Evolutionary conservation across 495 filamentous ascomycete genomes (phyloP).

Genomic region (Xylona heveae): DNA sequence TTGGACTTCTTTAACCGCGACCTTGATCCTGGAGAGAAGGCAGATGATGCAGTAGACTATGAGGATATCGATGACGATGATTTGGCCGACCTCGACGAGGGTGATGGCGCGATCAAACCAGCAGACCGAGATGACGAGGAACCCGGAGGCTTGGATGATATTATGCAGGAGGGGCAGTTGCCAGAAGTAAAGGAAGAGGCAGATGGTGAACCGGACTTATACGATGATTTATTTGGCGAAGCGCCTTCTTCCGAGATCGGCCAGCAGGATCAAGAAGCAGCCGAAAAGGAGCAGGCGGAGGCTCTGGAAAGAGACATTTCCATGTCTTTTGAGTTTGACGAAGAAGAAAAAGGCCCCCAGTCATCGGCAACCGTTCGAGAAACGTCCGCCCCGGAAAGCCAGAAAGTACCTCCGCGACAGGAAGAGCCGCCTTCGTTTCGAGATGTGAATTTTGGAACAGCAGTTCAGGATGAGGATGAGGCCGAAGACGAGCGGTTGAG

Average conservation of each 20-base stretch:
- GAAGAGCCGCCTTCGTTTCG: constrained; percentile 15
- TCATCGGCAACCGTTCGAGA: constrained; percentile 1
- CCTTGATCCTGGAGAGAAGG: constrained; percentile 47
- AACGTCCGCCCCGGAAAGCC: not conserved
- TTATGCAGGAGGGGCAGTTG: constrained; percentile 3
- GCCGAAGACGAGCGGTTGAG: constrained; percentile 14
- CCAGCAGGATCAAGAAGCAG: constrained; percentile 19
- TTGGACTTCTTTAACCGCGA: constrained; percentile 9
- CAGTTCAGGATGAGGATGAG: constrained; percentile 16
- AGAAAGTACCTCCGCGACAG: constrained; percentile 3
- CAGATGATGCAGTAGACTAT: constrained; percentile 65
- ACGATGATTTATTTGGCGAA: constrained; percentile 25
- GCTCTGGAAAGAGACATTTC: constrained; percentile 3
- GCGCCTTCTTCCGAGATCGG: constrained; percentile 6
- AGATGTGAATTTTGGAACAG: constrained; percentile 11
- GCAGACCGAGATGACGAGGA: constrained; percentile 6
- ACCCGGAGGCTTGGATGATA: constrained; percentile 4
- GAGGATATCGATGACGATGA: constrained; percentile 67
- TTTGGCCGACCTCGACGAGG: constrained; percentile 40
- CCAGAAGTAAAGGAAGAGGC: not conserved
- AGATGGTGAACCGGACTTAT: constrained; percentile 18
- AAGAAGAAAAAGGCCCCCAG: constrained; percentile 2
- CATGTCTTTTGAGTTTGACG: constrained; percentile 3
- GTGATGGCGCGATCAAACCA: not conserved
- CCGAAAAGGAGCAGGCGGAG: constrained; percentile 16